These are phyloP conservation scores for Acrocalymma vagum DNA, from an alignment of 2,329 filamentous ascomycete species.

Conservation along the genomic window DNA sequence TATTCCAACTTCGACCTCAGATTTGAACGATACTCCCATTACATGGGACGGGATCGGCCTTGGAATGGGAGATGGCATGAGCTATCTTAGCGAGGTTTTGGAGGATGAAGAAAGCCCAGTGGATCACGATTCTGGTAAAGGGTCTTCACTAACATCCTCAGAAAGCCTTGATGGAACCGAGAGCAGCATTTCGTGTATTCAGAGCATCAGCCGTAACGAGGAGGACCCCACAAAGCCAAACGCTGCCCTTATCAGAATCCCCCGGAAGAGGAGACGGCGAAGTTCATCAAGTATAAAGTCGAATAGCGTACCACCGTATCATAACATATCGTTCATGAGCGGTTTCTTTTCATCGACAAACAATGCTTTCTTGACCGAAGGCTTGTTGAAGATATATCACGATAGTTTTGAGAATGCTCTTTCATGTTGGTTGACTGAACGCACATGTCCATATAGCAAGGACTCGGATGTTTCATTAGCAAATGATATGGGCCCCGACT, in stretches of 20 bases:
- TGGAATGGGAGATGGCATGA: conserved; percentile 1
- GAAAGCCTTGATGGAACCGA: conserved; percentile 25
- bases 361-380: conserved; percentile 53
- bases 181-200: conserved; percentile 15
- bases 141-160: conserved; percentile 35
- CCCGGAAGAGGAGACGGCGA: conserved; percentile 35
- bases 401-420: conserved; percentile 63
- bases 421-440: conserved; percentile 63
- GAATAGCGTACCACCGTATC: conserved; percentile 25
- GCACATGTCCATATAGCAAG: conserved; percentile 60
- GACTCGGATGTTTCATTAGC: conserved; percentile 33
- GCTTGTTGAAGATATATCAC: conserved; percentile 61
- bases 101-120: conserved; percentile 20
- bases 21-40: conserved; percentile 9
- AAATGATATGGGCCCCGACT: conserved; percentile 50
- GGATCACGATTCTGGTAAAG: conserved; percentile 32
- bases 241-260: conserved; percentile 14
- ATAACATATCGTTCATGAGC: conserved; percentile 30
- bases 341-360: conserved; percentile 45
- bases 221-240: conserved; percentile 10
- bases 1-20: conserved; percentile 6
- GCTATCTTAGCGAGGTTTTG: conserved; percentile 11
- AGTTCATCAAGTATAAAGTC: conserved; percentile 28
- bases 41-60: conserved; percentile 4
- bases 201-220: conserved; percentile 13